Evolutionary conservation across 208 protist genomes (phyloP).

Genomic region (Trypanosoma mega): DNA sequence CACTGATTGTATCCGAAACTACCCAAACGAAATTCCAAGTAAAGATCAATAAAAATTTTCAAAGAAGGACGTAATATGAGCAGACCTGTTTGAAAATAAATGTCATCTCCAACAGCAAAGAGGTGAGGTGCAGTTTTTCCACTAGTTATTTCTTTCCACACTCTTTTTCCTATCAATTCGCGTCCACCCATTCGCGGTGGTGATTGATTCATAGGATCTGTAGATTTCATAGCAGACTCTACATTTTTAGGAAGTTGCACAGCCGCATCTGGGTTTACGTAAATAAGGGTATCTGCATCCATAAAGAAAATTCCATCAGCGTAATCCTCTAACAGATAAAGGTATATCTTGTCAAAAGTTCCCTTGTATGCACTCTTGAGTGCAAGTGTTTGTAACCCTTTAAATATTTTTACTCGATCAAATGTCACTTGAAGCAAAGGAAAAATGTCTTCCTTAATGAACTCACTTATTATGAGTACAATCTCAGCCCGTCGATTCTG

Average conservation of each 20-base stretch:
- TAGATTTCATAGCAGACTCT: not conserved
- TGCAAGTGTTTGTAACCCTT: constrained; percentile 14
- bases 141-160: constrained; percentile 3
- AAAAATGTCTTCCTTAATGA: constrained; percentile 26
- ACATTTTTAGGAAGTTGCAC: constrained; percentile 8
- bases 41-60: constrained; percentile 30
- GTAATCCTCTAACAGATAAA: constrained; percentile 30
- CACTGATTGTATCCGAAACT: constrained; percentile 22
- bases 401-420: constrained; percentile 28
- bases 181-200: not conserved
- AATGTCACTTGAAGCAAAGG: constrained; percentile 23
- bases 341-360: constrained; percentile 39
- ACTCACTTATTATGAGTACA: constrained; percentile 27
- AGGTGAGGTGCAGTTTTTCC: constrained; percentile 9
- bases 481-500: constrained; percentile 21
- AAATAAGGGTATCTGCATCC: constrained; percentile 27
- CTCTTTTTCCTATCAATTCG: not conserved
- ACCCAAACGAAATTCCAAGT: constrained; percentile 30
- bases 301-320: constrained; percentile 26
- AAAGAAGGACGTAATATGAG: constrained; percentile 28
- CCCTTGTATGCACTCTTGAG: constrained; percentile 22
- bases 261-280: constrained; percentile 21
- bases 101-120: constrained; percentile 18
- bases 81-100: constrained; percentile 31
- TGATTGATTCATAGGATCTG: not conserved